Evolutionary conservation across 2,329 filamentous ascomycete species (phyloP).

Genomic region (Cryphonectria japonica): DNA sequence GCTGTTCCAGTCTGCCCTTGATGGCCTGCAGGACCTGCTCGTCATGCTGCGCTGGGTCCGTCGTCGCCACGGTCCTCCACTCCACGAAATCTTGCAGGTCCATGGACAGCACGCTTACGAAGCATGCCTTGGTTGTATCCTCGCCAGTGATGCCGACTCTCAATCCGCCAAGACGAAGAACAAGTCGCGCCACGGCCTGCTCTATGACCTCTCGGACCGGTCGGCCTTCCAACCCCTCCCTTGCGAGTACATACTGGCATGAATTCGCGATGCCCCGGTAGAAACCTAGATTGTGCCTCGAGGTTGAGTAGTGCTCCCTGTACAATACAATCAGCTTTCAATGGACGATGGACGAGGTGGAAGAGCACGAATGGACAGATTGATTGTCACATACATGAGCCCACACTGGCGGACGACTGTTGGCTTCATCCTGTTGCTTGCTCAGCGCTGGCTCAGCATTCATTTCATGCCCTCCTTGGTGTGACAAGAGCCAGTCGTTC

Average conservation of each 20-base stretch:
- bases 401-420: slow-evolving; percentile 31
- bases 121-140: slow-evolving; percentile 47
- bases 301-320: slow-evolving; percentile 51
- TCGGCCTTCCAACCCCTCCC: slow-evolving; percentile 23
- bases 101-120: slow-evolving; percentile 47
- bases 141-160: slow-evolving; percentile 53
- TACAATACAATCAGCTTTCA: not conserved
- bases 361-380: not conserved
- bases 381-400: not conserved
- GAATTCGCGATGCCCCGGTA: slow-evolving; percentile 52
- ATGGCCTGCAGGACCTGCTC: slow-evolving; percentile 39
- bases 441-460: not conserved
- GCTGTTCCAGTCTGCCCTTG: slow-evolving; percentile 44
- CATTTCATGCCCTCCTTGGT: not conserved
- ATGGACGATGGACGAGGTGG: not conserved
- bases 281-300: slow-evolving; percentile 51
- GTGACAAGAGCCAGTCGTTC: not conserved
- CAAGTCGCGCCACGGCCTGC: slow-evolving; percentile 44
- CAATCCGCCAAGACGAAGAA: slow-evolving; percentile 51
- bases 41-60: slow-evolving; percentile 33
- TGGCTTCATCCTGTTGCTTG: slow-evolving; percentile 13
- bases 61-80: slow-evolving; percentile 34
- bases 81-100: slow-evolving; percentile 49
- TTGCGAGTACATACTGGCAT: slow-evolving; percentile 45
- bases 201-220: slow-evolving; percentile 37